These are phyloP conservation scores for Choanephora cucurbitarum DNA, from an alignment of 371 early-diverging fungal genomes.

Conservation along the genomic window DNA sequence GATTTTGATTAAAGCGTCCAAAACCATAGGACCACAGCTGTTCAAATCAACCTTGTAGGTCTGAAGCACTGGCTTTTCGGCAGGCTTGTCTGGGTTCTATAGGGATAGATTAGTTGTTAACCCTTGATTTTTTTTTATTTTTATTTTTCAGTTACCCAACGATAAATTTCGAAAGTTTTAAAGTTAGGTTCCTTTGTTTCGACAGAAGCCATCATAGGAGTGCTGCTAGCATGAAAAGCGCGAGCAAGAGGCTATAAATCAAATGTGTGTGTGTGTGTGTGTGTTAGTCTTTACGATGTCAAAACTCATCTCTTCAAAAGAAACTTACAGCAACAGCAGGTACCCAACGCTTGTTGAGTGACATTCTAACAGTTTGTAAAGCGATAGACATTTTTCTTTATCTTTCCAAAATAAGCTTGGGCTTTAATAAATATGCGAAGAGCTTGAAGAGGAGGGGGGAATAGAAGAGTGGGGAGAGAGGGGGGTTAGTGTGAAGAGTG, in stretches of 20 bases:
- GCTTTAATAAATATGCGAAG: no score
- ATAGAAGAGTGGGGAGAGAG: not conserved
- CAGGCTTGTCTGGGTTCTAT: slow-evolving; percentile 77
- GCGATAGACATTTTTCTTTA: slow-evolving; percentile 24
- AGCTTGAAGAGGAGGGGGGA: slow-evolving; percentile 1
- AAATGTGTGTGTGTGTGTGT: no score
- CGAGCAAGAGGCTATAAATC: slow-evolving; percentile 44
- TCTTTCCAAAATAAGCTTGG: not conserved
- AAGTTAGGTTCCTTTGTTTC: slow-evolving; percentile 53
- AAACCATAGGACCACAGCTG: slow-evolving; percentile 92
- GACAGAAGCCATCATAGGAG: slow-evolving; percentile 42
- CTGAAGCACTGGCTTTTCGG: slow-evolving; percentile 86
- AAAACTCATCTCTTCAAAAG: not conserved
- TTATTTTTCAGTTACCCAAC: slow-evolving; percentile 77
- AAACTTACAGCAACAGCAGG: slow-evolving; percentile 22
- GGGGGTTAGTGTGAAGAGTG: no score
- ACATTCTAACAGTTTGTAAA: slow-evolving; percentile 20
- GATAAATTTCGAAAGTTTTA: slow-evolving; percentile 84
- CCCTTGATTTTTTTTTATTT: slow-evolving; percentile 7
- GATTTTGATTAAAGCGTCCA: slow-evolving; percentile 94
- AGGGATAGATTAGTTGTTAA: no score
- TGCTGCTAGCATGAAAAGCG: slow-evolving; percentile 35
- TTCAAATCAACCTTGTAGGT: slow-evolving; percentile 88
- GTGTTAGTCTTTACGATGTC: no score
- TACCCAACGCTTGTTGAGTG: slow-evolving; percentile 23